A percentile compares a stretch with the other conserved stretches of the same genome.
These are phyloP conservation scores for Sesbania bispinosa DNA, from an alignment of 306 rosid genomes.

Conservation along the genomic window DNA sequence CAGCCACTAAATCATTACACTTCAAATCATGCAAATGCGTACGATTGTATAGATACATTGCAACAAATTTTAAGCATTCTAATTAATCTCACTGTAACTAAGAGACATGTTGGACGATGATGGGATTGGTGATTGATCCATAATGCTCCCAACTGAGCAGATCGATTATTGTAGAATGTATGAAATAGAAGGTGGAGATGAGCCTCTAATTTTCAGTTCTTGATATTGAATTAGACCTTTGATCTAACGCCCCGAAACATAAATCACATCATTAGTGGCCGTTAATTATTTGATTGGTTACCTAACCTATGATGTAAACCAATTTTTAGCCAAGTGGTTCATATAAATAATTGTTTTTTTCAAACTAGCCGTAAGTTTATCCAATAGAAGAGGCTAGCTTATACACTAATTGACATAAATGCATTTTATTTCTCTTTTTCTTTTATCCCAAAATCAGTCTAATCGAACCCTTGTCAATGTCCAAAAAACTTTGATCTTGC, in stretches of 20 bases:
- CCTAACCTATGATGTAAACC: conserved; percentile 49
- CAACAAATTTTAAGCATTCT: conserved; percentile 3
- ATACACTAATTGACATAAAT: neutral
- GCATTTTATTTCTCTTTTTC: neutral
- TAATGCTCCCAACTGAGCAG: neutral
- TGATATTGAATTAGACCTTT: conserved; percentile 34
- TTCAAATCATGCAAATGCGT: neutral
- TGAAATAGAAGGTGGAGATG: neutral
- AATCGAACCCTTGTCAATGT: conserved; percentile 18
- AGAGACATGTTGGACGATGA: neutral
- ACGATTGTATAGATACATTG: conserved; percentile 13
- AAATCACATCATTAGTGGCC: conserved; percentile 49
- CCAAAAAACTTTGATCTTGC: conserved; percentile 21
- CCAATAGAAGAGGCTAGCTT: neutral
- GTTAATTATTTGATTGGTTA: conserved; percentile 50
- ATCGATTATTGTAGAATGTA: neutral
- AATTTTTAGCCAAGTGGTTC: conserved; percentile 20
- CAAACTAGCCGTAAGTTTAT: conserved; percentile 4
- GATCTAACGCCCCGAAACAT: conserved; percentile 29
- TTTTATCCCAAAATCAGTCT: conserved; percentile 23
- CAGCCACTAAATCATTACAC: neutral
- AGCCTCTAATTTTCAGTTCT: conserved; percentile 9
- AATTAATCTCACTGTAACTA: neutral
- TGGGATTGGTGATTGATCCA: neutral
- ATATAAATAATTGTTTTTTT: conserved; percentile 1